Evolutionary conservation across 2,329 filamentous ascomycete genomes (phyloP).

Genomic region (Trichophyton verrucosum): DNA sequence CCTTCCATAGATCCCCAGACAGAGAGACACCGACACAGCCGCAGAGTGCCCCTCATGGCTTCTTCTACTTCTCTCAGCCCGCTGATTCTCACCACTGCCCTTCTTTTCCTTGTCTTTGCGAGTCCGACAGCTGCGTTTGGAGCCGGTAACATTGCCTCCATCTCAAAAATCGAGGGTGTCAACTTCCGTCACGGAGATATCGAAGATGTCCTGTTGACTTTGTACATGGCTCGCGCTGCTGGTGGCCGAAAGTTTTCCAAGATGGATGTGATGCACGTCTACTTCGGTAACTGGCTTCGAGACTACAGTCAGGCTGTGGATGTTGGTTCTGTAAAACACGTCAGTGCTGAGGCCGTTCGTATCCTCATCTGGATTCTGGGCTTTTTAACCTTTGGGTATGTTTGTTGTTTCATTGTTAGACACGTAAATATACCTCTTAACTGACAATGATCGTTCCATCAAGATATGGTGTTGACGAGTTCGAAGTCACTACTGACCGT

Average conservation of each 20-base stretch:
- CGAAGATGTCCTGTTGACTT: slow-evolving; percentile 71
- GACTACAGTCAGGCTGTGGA: slow-evolving; percentile 94
- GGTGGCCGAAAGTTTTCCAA: slow-evolving; percentile 77
- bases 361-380: slow-evolving; percentile 79
- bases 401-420: background rate
- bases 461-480: slow-evolving; percentile 59
- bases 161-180: slow-evolving; percentile 68
- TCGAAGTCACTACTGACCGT: slow-evolving; percentile 67
- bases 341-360: slow-evolving; percentile 81
- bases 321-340: slow-evolving; percentile 80
- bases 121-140: slow-evolving; percentile 65
- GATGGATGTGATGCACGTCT: slow-evolving; percentile 75
- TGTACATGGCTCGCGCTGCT: slow-evolving; percentile 51
- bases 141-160: slow-evolving; percentile 74
- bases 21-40: background rate
- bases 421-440: background rate
- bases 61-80: slow-evolving; percentile 15
- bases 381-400: slow-evolving; percentile 74
- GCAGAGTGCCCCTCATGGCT: background rate
- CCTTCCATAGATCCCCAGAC: background rate
- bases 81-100: slow-evolving; percentile 30
- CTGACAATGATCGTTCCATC: background rate
- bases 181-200: slow-evolving; percentile 91
- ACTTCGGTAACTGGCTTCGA: slow-evolving; percentile 91
- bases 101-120: slow-evolving; percentile 54